Evolutionary conservation across 2,329 filamentous ascomycete genomes (phyloP).

Genomic region (Pseudocercospora macadamiae): DNA sequence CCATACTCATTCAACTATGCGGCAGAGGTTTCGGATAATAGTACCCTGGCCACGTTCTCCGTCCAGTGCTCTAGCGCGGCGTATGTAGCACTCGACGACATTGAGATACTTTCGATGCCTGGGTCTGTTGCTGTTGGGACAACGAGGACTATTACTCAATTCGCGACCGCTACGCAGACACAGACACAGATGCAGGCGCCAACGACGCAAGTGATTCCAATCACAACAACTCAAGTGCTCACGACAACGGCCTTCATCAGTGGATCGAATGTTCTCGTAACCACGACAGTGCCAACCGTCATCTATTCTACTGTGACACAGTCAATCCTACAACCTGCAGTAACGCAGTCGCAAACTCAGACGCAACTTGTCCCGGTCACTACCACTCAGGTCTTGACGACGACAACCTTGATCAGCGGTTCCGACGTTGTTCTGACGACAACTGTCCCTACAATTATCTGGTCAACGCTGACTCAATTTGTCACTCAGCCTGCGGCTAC

Average conservation of each 20-base stretch:
- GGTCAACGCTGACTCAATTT: neutral
- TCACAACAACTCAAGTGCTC: neutral
- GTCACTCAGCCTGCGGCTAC: no score
- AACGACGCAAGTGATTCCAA: neutral
- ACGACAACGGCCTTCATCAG: neutral
- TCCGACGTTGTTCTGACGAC: neutral
- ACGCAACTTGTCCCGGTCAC: neutral
- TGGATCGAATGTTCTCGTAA: neutral
- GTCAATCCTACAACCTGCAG: no score
- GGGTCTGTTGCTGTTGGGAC: neutral
- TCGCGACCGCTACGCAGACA: neutral
- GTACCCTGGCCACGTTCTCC: slow-evolving; percentile 6
- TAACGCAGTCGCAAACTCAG: neutral
- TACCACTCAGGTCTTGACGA: neutral
- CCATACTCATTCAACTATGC: slow-evolving; percentile 8
- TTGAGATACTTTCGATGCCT: neutral
- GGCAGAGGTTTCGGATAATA: neutral
- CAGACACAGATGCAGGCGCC: neutral
- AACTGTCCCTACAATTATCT: neutral
- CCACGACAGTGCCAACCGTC: neutral
- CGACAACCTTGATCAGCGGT: neutral
- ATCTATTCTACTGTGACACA: neutral
- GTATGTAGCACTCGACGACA: slow-evolving; percentile 13
- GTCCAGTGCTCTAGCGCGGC: slow-evolving; percentile 7
- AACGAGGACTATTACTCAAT: neutral